A percentile compares a stretch with the other conserved stretches of the same genome.
Conservation (phyloP, 148 eudicot genomes). For the Camellia lanceoleosa region DNA sequence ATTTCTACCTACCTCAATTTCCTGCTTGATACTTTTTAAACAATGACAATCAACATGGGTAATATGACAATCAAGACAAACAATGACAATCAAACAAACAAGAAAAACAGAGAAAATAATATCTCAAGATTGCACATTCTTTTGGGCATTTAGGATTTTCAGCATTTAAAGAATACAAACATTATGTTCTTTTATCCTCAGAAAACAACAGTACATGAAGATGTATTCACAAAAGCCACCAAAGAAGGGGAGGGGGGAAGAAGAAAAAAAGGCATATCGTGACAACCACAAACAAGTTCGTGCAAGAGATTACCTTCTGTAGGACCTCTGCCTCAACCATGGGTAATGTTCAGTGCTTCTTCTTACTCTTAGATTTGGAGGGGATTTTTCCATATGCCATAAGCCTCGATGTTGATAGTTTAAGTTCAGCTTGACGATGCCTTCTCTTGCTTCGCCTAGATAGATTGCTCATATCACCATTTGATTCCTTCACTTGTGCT, state of each 20-base stretch:
- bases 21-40: background rate
- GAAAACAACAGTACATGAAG: background rate
- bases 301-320: conserved; percentile 14
- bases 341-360: conserved; percentile 30
- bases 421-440: conserved; percentile 37
- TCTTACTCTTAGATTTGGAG: conserved; percentile 51
- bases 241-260: background rate
- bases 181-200: background rate
- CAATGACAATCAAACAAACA: background rate
- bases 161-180: background rate
- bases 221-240: background rate
- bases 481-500: conserved; percentile 23
- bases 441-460: conserved; percentile 59
- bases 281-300: background rate
- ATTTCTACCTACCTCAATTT: too few relatives aligned
- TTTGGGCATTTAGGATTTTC: background rate
- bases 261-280: too few relatives aligned
- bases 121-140: conserved; percentile 5
- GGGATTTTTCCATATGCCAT: conserved; percentile 59
- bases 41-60: too few relatives aligned
- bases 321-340: background rate
- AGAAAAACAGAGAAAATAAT: background rate
- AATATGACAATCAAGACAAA: background rate
- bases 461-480: conserved; percentile 30
- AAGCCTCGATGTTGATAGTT: conserved; percentile 41